A percentile compares a stretch with the other conserved stretches of the same genome.
These are phyloP conservation scores for Candida krabiensis DNA, from an alignment of 805 yeast genomes.

Conservation along the genomic window DNA sequence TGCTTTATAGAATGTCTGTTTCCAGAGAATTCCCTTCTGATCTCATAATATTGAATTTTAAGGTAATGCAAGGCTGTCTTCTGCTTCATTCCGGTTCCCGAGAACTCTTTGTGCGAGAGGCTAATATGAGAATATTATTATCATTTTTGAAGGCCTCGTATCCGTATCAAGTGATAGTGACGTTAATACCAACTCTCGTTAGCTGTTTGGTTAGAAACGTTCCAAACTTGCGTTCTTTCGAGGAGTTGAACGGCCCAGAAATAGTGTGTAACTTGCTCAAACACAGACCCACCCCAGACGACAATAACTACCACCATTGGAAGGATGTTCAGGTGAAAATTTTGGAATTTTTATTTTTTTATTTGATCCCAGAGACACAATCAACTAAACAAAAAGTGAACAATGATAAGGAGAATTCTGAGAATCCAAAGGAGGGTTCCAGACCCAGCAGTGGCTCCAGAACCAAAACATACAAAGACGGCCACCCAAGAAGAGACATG, in stretches of 20 bases:
- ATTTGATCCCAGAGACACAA: constrained; percentile 59
- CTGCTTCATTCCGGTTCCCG: constrained; percentile 60
- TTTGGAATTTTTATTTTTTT: constrained; percentile 68
- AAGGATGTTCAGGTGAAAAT: constrained; percentile 61
- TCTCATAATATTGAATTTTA: constrained; percentile 27
- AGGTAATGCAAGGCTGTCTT: constrained; percentile 58
- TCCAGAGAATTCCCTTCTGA: constrained; percentile 15
- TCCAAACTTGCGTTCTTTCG: constrained; percentile 59
- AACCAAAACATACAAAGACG: constrained; percentile 26
- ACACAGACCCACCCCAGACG: constrained; percentile 9
- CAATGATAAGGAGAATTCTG: too few relatives aligned
- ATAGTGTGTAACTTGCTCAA: constrained; percentile 48
- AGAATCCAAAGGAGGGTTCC: too few relatives aligned
- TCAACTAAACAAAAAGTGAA: too few relatives aligned
- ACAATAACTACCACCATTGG: constrained; percentile 27
- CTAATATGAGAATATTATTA: constrained; percentile 39
- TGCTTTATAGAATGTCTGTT: constrained; percentile 21
- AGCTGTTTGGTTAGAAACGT: constrained; percentile 58
- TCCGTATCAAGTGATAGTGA: constrained; percentile 31
- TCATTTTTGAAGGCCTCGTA: constrained; percentile 20
- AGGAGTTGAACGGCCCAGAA: constrained; percentile 53
- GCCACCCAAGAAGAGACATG: constrained; percentile 36
- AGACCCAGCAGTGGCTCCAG: too few relatives aligned
- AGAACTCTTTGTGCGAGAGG: constrained; percentile 41
- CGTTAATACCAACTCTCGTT: constrained; percentile 54